Evolutionary conservation across 371 early-diverging fungal species (phyloP).

Genomic region (Mucor saturninus): DNA sequence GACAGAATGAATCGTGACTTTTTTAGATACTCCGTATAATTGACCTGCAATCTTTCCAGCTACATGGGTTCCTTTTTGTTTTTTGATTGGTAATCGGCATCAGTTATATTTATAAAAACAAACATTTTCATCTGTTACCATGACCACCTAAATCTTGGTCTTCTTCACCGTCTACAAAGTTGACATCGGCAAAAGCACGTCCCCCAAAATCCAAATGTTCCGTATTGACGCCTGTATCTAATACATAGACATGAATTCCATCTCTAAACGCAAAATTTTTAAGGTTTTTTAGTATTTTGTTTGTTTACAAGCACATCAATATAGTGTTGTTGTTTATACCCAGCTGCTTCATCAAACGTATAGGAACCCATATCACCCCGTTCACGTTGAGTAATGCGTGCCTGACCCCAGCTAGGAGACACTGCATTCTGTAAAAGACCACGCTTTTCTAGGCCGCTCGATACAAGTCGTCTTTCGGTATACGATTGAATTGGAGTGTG

Average conservation of each 20-base stretch:
- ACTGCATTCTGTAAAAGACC: background rate
- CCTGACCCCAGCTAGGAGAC: slow-evolving; percentile 60
- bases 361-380: slow-evolving; percentile 37
- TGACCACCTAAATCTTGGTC: slow-evolving; percentile 54
- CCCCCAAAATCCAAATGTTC: slow-evolving; percentile 88
- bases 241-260: slow-evolving; percentile 67
- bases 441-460: slow-evolving; percentile 9
- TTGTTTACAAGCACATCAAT: too few species aligned
- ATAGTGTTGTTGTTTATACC: slow-evolving; percentile 7
- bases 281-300: background rate
- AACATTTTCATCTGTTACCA: slow-evolving; percentile 34
- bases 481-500: background rate
- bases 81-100: too few species aligned
- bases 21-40: slow-evolving; percentile 66
- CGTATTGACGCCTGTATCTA: slow-evolving; percentile 76
- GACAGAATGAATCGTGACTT: slow-evolving; percentile 60
- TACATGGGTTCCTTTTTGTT: slow-evolving; percentile 64
- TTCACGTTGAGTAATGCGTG: slow-evolving; percentile 54
- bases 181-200: slow-evolving; percentile 72
- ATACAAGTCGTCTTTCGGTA: too few species aligned
- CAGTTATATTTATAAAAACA: background rate
- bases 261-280: slow-evolving; percentile 16
- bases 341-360: slow-evolving; percentile 52
- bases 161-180: slow-evolving; percentile 50
- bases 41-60: slow-evolving; percentile 68